phyloP scores from a whole-genome alignment of 2,329 filamentous ascomycete species.

The Thelonectria discophora region DNA sequence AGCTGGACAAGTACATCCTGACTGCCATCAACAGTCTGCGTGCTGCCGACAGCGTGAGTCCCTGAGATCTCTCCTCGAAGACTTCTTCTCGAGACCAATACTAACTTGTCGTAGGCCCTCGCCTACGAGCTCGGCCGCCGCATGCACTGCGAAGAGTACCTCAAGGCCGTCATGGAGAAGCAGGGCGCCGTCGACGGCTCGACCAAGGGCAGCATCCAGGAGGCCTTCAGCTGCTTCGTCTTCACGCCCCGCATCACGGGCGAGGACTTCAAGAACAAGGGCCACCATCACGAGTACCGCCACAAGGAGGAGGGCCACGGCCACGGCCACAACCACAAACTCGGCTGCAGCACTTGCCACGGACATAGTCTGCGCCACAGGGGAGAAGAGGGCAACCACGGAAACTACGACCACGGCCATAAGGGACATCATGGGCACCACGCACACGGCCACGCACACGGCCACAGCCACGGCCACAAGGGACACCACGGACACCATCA shows the following conservation, averaged over 20 bases:
- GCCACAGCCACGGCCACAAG: background rate
- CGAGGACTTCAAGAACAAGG: constrained; percentile 41
- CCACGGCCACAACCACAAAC: too few relatives aligned
- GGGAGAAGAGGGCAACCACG: too few relatives aligned
- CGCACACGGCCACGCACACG: background rate
- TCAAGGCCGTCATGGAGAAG: constrained; percentile 41
- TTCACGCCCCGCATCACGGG: constrained; percentile 43
- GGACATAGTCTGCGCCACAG: too few relatives aligned
- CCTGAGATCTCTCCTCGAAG: background rate
- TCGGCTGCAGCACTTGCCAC: too few relatives aligned
- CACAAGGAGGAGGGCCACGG: constrained; percentile 1
- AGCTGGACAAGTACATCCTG: constrained; percentile 41
- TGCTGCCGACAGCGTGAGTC: constrained; percentile 41
- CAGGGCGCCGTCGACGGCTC: constrained; percentile 43
- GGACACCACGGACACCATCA: constrained; percentile 1
- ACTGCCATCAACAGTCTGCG: constrained; percentile 44
- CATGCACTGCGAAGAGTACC: constrained; percentile 37
- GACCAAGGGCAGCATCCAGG: constrained; percentile 41
- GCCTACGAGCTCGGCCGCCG: constrained; percentile 43
- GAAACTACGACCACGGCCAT: background rate
- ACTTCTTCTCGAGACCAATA: background rate
- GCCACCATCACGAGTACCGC: constrained; percentile 7
- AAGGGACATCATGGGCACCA: background rate
- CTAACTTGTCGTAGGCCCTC: constrained; percentile 31
- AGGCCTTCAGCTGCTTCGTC: constrained; percentile 40